phyloP scores from a whole-genome alignment of 768 basidiomycete genomes.

The Rhizopogon vesiculosus region DNA sequence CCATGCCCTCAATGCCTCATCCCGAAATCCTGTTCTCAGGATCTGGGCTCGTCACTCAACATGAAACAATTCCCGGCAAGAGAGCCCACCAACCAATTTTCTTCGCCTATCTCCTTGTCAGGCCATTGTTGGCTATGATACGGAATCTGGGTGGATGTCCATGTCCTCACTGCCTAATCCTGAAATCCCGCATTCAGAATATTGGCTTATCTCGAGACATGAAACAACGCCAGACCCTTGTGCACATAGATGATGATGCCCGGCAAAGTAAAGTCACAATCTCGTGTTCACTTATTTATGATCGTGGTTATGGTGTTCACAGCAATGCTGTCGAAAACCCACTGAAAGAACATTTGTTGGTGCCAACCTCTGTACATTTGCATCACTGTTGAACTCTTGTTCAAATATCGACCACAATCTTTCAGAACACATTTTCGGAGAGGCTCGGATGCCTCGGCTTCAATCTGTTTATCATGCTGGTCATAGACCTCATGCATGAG shows the following conservation, averaged over 20 bases:
- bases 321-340: conserved; percentile 7
- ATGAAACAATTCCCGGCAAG: background rate
- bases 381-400: background rate
- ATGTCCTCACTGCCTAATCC: conserved; percentile 22
- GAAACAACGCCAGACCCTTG: background rate
- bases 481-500: conserved; percentile 27
- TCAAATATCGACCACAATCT: background rate
- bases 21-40: conserved; percentile 3
- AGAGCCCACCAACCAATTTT: background rate
- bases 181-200: conserved; percentile 5
- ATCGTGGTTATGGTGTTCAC: conserved; percentile 3
- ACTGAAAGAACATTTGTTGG: conserved; percentile 10
- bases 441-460: conserved; percentile 6
- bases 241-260: background rate
- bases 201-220: conserved; percentile 8
- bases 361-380: conserved; percentile 11
- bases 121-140: conserved; percentile 18
- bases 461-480: conserved; percentile 18
- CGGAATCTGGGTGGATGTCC: conserved; percentile 19
- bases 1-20: conserved; percentile 25
- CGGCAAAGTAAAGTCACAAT: background rate
- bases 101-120: background rate
- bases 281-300: conserved; percentile 10
- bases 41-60: conserved; percentile 7
- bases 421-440: conserved; percentile 13